Conservation (phyloP, 2,329 filamentous ascomycete genomes). For the Trichophyton mentagrophytes region DNA sequence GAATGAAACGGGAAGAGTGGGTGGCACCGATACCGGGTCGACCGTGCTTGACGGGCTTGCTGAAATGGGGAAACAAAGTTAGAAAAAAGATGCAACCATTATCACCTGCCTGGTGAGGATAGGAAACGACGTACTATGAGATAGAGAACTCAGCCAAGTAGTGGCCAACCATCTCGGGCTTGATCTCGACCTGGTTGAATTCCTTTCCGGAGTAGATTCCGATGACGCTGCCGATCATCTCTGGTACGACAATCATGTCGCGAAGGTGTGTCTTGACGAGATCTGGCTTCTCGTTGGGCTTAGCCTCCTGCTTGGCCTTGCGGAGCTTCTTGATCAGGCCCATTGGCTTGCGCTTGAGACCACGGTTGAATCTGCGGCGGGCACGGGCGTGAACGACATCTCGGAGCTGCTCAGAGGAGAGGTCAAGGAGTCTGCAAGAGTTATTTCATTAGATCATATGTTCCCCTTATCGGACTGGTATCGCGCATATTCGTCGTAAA, state of each 20-base stretch:
- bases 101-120: no score
- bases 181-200: constrained; percentile 99
- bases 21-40: constrained; percentile 99
- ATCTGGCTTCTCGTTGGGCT: constrained; percentile 99
- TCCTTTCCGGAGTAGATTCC: constrained; percentile 99
- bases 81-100: background rate
- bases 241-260: constrained; percentile 99
- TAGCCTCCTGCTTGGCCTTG: constrained; percentile 97
- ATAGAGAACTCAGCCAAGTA: constrained; percentile 99
- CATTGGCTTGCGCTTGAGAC: constrained; percentile 99
- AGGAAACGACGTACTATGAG: constrained; percentile 71
- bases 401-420: constrained; percentile 94
- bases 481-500: background rate
- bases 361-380: constrained; percentile 97
- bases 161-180: constrained; percentile 99
- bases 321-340: constrained; percentile 99
- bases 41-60: constrained; percentile 99
- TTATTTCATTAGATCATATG: constrained; percentile 20
- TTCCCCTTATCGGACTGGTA: background rate
- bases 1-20: constrained; percentile 99
- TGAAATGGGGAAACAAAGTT: constrained; percentile 27
- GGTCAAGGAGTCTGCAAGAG: constrained; percentile 76
- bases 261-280: constrained; percentile 98
- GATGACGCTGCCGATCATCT: constrained; percentile 98
- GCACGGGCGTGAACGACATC: constrained; percentile 99